phyloP scores from a whole-genome alignment of 202 grass and related monocot genomes.

The Brachypodium distachyon region DNA sequence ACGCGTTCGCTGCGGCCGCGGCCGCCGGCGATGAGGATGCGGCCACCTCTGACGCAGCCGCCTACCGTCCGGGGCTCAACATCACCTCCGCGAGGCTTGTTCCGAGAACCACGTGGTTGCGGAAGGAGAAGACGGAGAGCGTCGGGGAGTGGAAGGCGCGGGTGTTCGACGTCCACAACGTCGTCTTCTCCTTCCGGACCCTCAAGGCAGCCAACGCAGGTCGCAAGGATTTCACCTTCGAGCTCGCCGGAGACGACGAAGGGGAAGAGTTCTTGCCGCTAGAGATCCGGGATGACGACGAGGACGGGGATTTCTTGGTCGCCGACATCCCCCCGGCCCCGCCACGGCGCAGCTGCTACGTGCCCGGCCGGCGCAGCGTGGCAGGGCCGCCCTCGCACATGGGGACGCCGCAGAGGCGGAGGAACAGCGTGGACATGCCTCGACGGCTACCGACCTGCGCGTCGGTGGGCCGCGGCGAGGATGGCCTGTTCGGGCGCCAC shows the following conservation, averaged over 20 bases:
- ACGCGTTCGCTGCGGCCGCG: constrained; percentile 69
- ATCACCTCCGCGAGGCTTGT: constrained; percentile 72
- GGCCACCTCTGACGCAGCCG: constrained; percentile 63
- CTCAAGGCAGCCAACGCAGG: constrained; percentile 44
- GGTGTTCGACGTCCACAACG: constrained; percentile 90
- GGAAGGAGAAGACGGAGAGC: constrained; percentile 89
- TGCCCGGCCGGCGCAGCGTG: constrained; percentile 49
- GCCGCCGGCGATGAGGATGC: constrained; percentile 58
- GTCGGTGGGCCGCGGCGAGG: constrained; percentile 38
- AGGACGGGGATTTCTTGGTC: constrained; percentile 85
- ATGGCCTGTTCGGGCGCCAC: constrained; percentile 27
- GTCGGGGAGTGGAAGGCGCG: constrained; percentile 86
- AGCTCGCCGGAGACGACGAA: constrained; percentile 32
- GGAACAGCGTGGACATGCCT: constrained; percentile 80
- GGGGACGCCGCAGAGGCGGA: constrained; percentile 43
- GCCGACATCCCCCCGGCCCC: constrained; percentile 68
- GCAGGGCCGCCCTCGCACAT: constrained; percentile 28
- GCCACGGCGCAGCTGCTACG: constrained; percentile 78
- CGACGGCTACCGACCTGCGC: constrained; percentile 34
- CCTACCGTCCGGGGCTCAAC: constrained; percentile 82
- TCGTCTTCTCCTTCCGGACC: constrained; percentile 93
- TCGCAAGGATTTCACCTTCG: constrained; percentile 35
- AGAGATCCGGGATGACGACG: constrained; percentile 76
- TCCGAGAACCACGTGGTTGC: constrained; percentile 72
- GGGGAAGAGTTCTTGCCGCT: constrained; percentile 68